Evolutionary conservation across 768 basidiomycete species (phyloP).

Genomic region (Trametes gibbosa): DNA sequence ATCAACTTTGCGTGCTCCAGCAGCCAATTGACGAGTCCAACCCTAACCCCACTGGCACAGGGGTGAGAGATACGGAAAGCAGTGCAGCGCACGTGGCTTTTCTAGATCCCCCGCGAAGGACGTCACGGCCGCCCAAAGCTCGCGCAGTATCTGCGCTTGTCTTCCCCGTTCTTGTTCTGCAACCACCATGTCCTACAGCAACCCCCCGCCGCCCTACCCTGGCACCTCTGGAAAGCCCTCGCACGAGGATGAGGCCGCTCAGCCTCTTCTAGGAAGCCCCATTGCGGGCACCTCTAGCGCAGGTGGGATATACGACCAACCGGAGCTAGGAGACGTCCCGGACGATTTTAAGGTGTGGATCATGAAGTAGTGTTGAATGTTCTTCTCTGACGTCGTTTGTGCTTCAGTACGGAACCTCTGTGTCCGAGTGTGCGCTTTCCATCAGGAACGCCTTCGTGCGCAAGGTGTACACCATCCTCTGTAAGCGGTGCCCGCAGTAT

Average conservation of each 20-base stretch:
- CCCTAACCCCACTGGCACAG: conserved; percentile 6
- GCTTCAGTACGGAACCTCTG: conserved; percentile 73
- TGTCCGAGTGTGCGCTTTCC: conserved; percentile 71
- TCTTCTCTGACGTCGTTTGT: conserved; percentile 2
- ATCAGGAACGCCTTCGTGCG: conserved; percentile 85
- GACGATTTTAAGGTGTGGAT: conserved; percentile 84
- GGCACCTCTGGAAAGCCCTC: conserved; percentile 18
- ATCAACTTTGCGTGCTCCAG: conserved; percentile 16
- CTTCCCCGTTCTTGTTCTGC: conserved; percentile 14
- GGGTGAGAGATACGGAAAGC: background rate
- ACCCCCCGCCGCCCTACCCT: conserved; percentile 27
- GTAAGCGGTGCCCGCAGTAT: conserved; percentile 43
- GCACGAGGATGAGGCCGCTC: conserved; percentile 22
- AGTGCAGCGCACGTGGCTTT: conserved; percentile 13
- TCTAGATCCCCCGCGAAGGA: conserved; percentile 17
- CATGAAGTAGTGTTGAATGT: background rate
- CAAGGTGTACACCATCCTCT: conserved; percentile 88
- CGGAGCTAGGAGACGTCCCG: conserved; percentile 69
- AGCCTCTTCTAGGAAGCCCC: conserved; percentile 53
- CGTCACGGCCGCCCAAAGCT: conserved; percentile 5
- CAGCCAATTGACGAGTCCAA: conserved; percentile 2
- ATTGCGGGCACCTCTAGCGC: conserved; percentile 40
- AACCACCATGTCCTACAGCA: conserved; percentile 22
- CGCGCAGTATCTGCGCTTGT: conserved; percentile 4
- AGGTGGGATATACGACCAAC: conserved; percentile 71